A percentile compares a stretch with the other conserved stretches of the same genome.
phyloP scores from a whole-genome alignment of 2,329 filamentous ascomycete species.

The Apiospora hydei region DNA sequence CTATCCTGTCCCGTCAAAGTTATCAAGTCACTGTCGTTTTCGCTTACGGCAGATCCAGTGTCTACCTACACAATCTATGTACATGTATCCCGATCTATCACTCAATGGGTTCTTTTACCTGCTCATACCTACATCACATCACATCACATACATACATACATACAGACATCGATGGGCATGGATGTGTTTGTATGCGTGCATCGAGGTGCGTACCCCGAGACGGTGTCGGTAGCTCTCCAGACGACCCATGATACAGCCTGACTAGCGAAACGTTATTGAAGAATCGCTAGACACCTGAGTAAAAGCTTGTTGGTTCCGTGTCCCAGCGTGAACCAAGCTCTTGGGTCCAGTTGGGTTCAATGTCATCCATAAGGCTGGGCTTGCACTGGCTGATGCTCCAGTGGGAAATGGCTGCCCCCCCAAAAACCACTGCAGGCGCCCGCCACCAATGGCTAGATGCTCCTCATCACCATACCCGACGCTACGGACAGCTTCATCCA shows the following conservation, averaged over 20 bases:
- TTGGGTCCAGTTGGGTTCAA: slow-evolving; percentile 20
- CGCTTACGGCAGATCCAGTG: not conserved
- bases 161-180: not conserved
- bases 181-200: not conserved
- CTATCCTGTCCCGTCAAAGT: not conserved
- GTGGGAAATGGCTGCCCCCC: not conserved
- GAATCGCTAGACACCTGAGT: not conserved
- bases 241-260: not conserved
- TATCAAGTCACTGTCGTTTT: not conserved
- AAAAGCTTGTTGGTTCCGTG: slow-evolving; percentile 19
- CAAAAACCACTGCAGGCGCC: slow-evolving; percentile 13
- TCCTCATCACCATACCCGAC: not conserved
- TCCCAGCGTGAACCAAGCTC: slow-evolving; percentile 14
- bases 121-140: no score
- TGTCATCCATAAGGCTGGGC: slow-evolving; percentile 7
- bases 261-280: slow-evolving; percentile 18
- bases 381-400: slow-evolving; percentile 9
- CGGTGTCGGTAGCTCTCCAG: not conserved
- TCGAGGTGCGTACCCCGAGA: not conserved
- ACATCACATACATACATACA: not conserved
- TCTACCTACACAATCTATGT: no score
- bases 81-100: not conserved
- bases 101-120: not conserved
- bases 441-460: slow-evolving; percentile 15
- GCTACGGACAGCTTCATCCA: not conserved